Evolutionary conservation across 371 early-diverging fungal genomes (phyloP).

Genomic region (Lichtheimia ramosa): DNA sequence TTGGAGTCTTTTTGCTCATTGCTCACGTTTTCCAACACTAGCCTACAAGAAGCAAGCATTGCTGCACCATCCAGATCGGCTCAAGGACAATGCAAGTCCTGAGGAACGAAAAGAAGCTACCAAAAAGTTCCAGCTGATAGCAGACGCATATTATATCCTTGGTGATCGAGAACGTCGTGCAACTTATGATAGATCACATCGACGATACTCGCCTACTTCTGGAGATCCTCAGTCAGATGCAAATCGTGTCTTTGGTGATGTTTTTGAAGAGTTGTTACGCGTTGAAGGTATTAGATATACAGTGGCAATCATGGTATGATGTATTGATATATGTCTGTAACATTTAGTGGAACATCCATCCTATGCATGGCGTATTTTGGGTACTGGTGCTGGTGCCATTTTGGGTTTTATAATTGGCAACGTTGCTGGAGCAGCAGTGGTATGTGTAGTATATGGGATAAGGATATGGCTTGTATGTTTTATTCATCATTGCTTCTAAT

Average conservation of each 20-base stretch:
- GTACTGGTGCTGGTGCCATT: conserved; percentile 28
- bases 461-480: not conserved
- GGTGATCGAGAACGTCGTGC: conserved; percentile 67
- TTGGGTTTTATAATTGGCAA: conserved; percentile 37
- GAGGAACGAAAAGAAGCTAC: conserved; percentile 70
- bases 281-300: conserved; percentile 21
- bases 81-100: conserved; percentile 51
- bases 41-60: conserved; percentile 83
- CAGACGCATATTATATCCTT: conserved; percentile 80
- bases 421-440: conserved; percentile 30
- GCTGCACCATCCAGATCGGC: conserved; percentile 80
- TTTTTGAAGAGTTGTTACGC: conserved; percentile 31
- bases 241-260: conserved; percentile 28
- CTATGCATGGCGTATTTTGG: conserved; percentile 27
- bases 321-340: not conserved
- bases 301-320: not conserved
- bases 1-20: not conserved
- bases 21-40: not conserved
- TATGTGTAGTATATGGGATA: conserved; percentile 9
- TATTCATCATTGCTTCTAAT: not conserved
- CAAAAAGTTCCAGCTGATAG: conserved; percentile 75
- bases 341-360: conserved; percentile 26
- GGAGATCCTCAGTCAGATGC: conserved; percentile 17
- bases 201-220: conserved; percentile 6
- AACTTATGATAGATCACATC: conserved; percentile 73